Evolutionary conservation across 345 rosid species (phyloP).

Genomic region (Gossypioides kirkii): DNA sequence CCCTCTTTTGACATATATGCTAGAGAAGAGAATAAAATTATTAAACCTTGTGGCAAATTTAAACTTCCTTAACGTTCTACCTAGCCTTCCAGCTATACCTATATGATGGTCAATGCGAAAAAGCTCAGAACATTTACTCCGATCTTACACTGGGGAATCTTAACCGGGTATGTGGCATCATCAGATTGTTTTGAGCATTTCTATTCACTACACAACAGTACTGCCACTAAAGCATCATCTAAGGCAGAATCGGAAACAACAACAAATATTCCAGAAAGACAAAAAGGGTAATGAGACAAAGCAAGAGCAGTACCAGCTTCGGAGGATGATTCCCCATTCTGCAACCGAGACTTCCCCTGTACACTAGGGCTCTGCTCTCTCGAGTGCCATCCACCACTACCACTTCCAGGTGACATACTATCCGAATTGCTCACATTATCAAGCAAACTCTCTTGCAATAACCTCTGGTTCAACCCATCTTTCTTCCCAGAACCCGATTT

Average conservation of each 20-base stretch:
- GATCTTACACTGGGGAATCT: not conserved
- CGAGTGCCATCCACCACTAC: slow-evolving; percentile 26
- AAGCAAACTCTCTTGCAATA: slow-evolving; percentile 37
- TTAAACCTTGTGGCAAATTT: not conserved
- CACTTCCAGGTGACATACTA: slow-evolving; percentile 41
- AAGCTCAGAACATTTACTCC: not conserved
- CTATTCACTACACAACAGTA: not conserved
- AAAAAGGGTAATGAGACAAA: not conserved
- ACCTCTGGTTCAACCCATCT: slow-evolving; percentile 42
- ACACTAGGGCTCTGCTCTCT: slow-evolving; percentile 60
- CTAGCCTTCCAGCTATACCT: not conserved
- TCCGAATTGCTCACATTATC: slow-evolving; percentile 42
- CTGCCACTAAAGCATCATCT: slow-evolving; percentile 10
- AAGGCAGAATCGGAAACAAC: not conserved
- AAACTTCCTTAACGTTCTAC: not conserved
- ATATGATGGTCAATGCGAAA: not conserved
- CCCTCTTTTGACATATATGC: not conserved
- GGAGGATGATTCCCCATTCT: slow-evolving; percentile 62
- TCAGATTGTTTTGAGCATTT: not conserved
- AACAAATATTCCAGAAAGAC: not conserved
- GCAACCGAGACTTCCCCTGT: slow-evolving; percentile 45
- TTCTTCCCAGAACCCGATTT: slow-evolving; percentile 49
- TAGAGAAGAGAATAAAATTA: not conserved
- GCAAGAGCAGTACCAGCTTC: slow-evolving; percentile 41
- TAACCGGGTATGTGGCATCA: not conserved